Conservation (phyloP, 2,329 filamentous ascomycete genomes). For the Fusarium sp. region DNA sequence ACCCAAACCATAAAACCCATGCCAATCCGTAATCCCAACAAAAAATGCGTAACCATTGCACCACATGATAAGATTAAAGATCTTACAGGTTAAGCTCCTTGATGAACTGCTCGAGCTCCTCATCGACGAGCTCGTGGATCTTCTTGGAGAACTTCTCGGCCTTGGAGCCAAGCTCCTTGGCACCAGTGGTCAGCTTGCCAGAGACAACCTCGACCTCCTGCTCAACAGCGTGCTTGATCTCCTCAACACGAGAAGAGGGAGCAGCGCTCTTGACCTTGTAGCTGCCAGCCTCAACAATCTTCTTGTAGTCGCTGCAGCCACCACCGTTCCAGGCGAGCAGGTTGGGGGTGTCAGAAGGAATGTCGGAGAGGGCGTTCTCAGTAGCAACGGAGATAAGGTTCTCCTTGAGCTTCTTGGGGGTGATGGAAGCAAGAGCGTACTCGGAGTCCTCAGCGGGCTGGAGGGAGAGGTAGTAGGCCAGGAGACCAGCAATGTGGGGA, state of each 20-base stretch:
- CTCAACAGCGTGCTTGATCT: constrained; percentile 71
- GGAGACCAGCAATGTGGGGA: constrained; percentile 93
- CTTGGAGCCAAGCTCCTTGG: constrained; percentile 66
- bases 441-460: constrained; percentile 91
- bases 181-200: constrained; percentile 67
- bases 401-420: constrained; percentile 93
- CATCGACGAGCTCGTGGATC: constrained; percentile 71
- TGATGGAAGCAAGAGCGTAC: constrained; percentile 89
- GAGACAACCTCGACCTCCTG: constrained; percentile 70
- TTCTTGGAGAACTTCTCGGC: constrained; percentile 72
- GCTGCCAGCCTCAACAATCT: constrained; percentile 80
- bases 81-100: constrained; percentile 61
- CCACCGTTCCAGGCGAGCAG: constrained; percentile 99
- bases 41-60: constrained; percentile 47
- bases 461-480: constrained; percentile 98
- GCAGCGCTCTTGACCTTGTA: constrained; percentile 70
- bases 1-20: constrained; percentile 48
- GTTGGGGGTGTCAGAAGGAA: constrained; percentile 90
- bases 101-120: constrained; percentile 71
- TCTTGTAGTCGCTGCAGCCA: constrained; percentile 89
- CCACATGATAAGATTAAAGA: constrained; percentile 40
- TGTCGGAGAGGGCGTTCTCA: constrained; percentile 79
- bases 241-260: constrained; percentile 61
- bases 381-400: constrained; percentile 88
- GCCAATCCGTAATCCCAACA: constrained; percentile 42